phyloP scores from a whole-genome alignment of 148 eudicot species.

The Rhododendron mucronatum region DNA sequence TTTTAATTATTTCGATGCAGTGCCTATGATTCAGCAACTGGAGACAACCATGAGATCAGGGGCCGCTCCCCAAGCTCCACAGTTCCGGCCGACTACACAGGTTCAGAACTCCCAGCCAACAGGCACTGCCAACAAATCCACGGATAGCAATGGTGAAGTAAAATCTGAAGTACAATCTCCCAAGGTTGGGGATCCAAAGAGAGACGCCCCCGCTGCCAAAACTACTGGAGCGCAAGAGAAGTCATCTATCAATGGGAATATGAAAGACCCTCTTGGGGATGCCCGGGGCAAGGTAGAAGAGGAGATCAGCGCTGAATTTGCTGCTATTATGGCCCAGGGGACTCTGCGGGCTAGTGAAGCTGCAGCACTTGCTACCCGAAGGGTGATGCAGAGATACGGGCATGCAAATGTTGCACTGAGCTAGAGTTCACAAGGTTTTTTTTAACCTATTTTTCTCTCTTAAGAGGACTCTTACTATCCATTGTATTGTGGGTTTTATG shows the following conservation, averaged over 20 bases:
- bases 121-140: constrained; percentile 3
- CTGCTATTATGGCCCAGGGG: constrained; percentile 82
- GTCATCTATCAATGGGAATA: constrained; percentile 15
- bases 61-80: constrained; percentile 89
- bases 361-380: constrained; percentile 83
- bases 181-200: constrained; percentile 14
- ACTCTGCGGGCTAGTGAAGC: constrained; percentile 90
- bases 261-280: constrained; percentile 59
- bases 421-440: constrained; percentile 14
- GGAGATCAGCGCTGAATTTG: constrained; percentile 72
- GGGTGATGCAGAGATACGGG: constrained; percentile 84
- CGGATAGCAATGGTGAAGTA: constrained; percentile 4
- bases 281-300: constrained; percentile 86
- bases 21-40: constrained; percentile 90
- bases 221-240: constrained; percentile 20
- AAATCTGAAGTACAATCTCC: constrained; percentile 16
- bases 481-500: not conserved
- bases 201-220: constrained; percentile 26
- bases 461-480: not conserved
- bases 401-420: constrained; percentile 41
- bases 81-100: constrained; percentile 47
- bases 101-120: constrained; percentile 18
- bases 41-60: constrained; percentile 81
- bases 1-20: constrained; percentile 27
- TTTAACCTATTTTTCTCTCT: not conserved